Percentiles rank a stretch among this genome's conserved stretches.
These are phyloP conservation scores for Rhododendron ovatum DNA, from an alignment of 148 eudicot species.

Conservation along the genomic window DNA sequence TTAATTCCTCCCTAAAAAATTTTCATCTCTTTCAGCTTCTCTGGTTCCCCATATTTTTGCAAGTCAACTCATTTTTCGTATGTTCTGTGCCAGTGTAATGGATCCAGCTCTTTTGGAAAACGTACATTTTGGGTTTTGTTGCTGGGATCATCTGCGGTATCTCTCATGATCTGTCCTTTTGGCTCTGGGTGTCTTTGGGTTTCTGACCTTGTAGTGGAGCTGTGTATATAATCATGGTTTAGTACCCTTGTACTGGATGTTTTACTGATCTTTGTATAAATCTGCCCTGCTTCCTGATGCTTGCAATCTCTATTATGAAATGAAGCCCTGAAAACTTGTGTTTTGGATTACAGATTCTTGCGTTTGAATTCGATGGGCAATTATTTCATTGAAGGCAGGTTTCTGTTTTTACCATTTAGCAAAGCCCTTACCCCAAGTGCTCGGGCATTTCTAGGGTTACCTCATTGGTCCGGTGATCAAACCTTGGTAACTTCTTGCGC, in stretches of 20 bases:
- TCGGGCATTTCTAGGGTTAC: too few species aligned
- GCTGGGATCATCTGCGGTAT: not conserved
- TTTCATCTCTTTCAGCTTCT: not conserved
- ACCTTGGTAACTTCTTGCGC: too few species aligned
- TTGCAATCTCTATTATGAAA: not conserved
- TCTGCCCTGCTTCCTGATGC: not conserved
- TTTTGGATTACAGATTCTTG: not conserved
- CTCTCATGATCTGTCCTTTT: too few species aligned
- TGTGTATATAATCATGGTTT: not conserved
- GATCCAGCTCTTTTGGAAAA: too few species aligned
- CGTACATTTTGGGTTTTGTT: not conserved
- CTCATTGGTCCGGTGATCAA: too few species aligned
- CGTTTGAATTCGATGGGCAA: not conserved
- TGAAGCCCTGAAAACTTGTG: not conserved
- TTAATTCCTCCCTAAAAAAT: not conserved
- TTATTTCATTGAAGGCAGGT: not conserved
- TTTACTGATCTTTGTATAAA: too few species aligned
- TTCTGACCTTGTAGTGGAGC: not conserved
- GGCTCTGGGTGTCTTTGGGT: too few species aligned
- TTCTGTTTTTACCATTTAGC: too few species aligned
- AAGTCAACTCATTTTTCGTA: not conserved
- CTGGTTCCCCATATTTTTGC: not conserved
- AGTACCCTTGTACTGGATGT: not conserved
- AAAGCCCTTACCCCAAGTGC: too few species aligned
- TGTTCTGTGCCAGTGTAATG: not conserved